A percentile compares a stretch with the other conserved stretches of the same genome.
Conservation (phyloP, 129 eudicot genomes). For the Solidago caesia region DNA sequence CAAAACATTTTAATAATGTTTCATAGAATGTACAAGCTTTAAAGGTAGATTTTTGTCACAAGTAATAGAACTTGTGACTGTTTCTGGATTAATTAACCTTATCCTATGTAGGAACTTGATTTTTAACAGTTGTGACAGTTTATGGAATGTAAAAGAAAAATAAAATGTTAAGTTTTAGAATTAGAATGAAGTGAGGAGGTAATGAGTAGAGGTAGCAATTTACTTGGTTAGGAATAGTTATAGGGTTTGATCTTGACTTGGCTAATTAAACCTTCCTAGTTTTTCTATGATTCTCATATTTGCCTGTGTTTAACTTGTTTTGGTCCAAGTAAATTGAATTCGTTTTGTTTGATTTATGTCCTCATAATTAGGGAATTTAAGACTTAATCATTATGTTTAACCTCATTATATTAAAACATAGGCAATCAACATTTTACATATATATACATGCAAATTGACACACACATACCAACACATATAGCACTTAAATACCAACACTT, state of each 20-base stretch:
- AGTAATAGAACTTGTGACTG: slow-evolving; percentile 26
- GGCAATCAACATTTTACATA: too few relatives aligned
- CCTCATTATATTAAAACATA: too few relatives aligned
- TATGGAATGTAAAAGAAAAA: not conserved
- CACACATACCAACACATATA: too few relatives aligned
- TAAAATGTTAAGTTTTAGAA: not conserved
- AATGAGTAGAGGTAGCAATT: slow-evolving; percentile 27
- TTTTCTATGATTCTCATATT: slow-evolving; percentile 37
- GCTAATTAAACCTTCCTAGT: slow-evolving; percentile 34
- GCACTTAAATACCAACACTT: too few relatives aligned
- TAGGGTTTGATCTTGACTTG: slow-evolving; percentile 37
- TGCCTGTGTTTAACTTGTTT: slow-evolving; percentile 25
- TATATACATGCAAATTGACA: too few relatives aligned
- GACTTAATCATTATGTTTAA: too few relatives aligned
- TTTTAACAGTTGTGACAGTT: not conserved
- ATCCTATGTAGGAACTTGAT: not conserved
- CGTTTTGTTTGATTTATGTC: not conserved
- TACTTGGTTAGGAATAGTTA: slow-evolving; percentile 42
- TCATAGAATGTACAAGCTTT: slow-evolving; percentile 2
- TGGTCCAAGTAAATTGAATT: slow-evolving; percentile 31
- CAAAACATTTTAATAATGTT: slow-evolving; percentile 10
- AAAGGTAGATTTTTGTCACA: slow-evolving; percentile 17
- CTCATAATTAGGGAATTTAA: not conserved
- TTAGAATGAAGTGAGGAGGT: slow-evolving; percentile 23
- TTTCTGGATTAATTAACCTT: not conserved